Conservation (phyloP, 2,329 filamentous ascomycete species). For the Nemania abortiva region DNA sequence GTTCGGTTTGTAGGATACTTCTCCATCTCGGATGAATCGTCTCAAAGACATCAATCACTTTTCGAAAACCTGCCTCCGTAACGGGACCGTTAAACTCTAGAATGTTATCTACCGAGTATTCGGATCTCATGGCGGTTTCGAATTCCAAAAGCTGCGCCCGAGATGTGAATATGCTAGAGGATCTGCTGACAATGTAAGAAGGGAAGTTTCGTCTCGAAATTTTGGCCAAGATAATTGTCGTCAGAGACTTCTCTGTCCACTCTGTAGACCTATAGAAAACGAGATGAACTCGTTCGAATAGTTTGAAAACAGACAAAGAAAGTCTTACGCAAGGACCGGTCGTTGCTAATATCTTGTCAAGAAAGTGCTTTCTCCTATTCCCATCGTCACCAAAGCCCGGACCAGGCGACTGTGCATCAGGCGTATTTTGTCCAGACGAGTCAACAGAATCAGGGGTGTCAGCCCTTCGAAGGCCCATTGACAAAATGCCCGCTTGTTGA, state of each 20-base stretch:
- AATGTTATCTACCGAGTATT: conserved; percentile 83
- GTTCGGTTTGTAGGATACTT: conserved; percentile 76
- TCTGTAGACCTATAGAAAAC: conserved; percentile 97
- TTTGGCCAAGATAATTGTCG: conserved; percentile 92
- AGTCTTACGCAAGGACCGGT: conserved; percentile 89
- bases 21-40: conserved; percentile 86
- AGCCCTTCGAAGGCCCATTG: conserved; percentile 73
- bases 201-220: conserved; percentile 91
- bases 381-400: conserved; percentile 53
- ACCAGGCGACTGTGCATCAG: conserved; percentile 51
- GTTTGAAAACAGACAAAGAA: conserved; percentile 75
- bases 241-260: conserved; percentile 97
- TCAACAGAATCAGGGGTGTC: conserved; percentile 68
- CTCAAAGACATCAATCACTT: conserved; percentile 78
- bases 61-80: conserved; percentile 72
- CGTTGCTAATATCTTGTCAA: conserved; percentile 79
- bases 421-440: conserved; percentile 60
- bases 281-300: conserved; percentile 94
- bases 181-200: conserved; percentile 88
- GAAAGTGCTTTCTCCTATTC: conserved; percentile 80
- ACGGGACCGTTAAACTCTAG: conserved; percentile 83
- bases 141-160: conserved; percentile 84
- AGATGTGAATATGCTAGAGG: conserved; percentile 87
- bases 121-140: conserved; percentile 84
- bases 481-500: conserved; percentile 80